Conservation (phyloP, 2,329 filamentous ascomycete genomes). For the Ceratocystiopsis brevicomis region DNA sequence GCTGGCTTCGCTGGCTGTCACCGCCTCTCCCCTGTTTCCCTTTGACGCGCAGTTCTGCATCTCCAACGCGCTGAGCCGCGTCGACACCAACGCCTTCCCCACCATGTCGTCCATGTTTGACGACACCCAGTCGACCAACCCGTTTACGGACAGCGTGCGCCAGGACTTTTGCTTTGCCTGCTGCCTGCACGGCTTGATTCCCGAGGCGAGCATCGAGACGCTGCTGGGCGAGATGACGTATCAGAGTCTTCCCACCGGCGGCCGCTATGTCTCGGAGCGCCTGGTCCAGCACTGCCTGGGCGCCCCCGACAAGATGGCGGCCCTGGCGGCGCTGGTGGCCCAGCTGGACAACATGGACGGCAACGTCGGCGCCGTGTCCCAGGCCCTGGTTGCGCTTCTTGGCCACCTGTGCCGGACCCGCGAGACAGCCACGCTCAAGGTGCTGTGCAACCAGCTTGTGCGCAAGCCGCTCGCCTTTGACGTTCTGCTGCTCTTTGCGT, state of each 20-base stretch:
- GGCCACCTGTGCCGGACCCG: conserved; percentile 49
- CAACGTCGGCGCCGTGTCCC: conserved; percentile 70
- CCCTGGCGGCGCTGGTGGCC: conserved; percentile 43
- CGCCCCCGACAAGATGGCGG: conserved; percentile 43
- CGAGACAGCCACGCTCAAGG: conserved; percentile 65
- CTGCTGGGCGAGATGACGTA: conserved; percentile 73
- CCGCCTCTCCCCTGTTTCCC: conserved; percentile 51
- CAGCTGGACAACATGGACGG: conserved; percentile 83
- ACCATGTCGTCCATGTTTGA: conserved; percentile 41
- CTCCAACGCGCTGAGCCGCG: conserved; percentile 55
- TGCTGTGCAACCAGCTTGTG: conserved; percentile 53
- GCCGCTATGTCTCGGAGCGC: conserved; percentile 58
- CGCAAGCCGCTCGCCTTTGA: conserved; percentile 55
- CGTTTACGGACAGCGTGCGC: conserved; percentile 37
- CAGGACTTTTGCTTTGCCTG: conserved; percentile 79
- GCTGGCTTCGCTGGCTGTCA: conserved; percentile 27
- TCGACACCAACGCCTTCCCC: conserved; percentile 59
- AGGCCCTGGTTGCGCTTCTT: conserved; percentile 56
- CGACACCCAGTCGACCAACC: conserved; percentile 36
- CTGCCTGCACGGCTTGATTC: conserved; percentile 69
- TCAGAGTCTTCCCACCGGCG: conserved; percentile 54
- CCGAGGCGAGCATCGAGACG: conserved; percentile 55
- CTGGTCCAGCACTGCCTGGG: conserved; percentile 62
- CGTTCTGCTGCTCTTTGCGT: conserved; percentile 57
- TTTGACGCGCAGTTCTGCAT: conserved; percentile 56